Conservation (phyloP, 768 basidiomycete genomes). For the Naganishia kalamii region DNA sequence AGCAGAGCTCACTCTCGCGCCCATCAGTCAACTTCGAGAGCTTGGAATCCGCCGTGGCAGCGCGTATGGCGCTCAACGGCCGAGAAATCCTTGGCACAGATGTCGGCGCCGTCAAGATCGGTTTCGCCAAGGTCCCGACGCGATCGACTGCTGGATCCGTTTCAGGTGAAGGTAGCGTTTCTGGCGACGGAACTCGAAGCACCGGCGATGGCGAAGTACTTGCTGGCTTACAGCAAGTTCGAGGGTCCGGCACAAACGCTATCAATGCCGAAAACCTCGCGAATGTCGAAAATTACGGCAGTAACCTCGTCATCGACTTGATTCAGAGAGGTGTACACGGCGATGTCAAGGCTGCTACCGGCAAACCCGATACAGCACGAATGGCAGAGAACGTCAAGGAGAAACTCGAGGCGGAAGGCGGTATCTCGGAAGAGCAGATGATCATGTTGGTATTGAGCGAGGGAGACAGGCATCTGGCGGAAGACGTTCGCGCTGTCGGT, state of each 20-base stretch:
- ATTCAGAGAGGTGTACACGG: constrained; percentile 44
- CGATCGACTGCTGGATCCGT: constrained; percentile 3
- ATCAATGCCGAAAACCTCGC: constrained; percentile 67
- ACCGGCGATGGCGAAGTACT: neutral
- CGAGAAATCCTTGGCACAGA: constrained; percentile 93
- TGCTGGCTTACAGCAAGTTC: neutral
- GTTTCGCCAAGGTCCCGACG: constrained; percentile 91
- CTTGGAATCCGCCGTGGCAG: constrained; percentile 90
- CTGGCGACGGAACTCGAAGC: neutral
- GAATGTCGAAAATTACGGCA: constrained; percentile 85
- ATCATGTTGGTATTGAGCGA: constrained; percentile 86
- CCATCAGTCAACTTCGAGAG: constrained; percentile 85
- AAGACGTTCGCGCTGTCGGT: constrained; percentile 74
- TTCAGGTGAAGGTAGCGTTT: constrained; percentile 1
- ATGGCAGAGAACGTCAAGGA: constrained; percentile 40
- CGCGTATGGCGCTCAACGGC: constrained; percentile 89
- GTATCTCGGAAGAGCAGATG: constrained; percentile 88
- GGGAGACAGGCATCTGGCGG: constrained; percentile 56
- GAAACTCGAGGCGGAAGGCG: constrained; percentile 53
- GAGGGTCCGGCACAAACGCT: constrained; percentile 51
- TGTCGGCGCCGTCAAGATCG: constrained; percentile 92
- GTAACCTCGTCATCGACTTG: constrained; percentile 57
- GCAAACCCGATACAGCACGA: constrained; percentile 55
- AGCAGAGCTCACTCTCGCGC: constrained; percentile 26
- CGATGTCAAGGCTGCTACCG: constrained; percentile 44